Base-by-base conservation (phyloP, 176 grass and related monocot genomes). In the Hordeum vulgare region DNA sequence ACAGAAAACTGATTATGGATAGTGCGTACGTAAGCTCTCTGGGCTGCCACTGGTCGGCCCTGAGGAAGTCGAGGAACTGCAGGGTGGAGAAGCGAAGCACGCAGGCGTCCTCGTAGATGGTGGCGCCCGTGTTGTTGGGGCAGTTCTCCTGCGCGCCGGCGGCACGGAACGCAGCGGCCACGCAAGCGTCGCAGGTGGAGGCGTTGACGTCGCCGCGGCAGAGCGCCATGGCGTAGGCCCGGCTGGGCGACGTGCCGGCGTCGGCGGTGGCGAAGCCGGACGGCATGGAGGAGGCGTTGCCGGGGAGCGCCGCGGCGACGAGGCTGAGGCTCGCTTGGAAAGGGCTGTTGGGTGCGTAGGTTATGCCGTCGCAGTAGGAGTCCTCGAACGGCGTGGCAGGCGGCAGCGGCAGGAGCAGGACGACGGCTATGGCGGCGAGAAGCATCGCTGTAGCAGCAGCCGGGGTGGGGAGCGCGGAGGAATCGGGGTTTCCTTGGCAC, bases 191-290 rank as follows among this genome's bases (percentile, higher is more conserved):
- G 62, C 94, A 96, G 9, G 9, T 3, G 6, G 81, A 36, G 45
- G 64, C 15, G 74, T 93, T 93, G 5, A 27, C 24, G 68, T 96
- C 94, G 1, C 90, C 90, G 3, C 90, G 90, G 64, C 94, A 96
- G 36, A 93, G 84, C 25, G 83, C 88, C 17, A 95, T 20, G 34
- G 29, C 93, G 7, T 49, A 71, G 2, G 53, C 65, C 75, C 42
- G 74, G 74, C 90, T 64, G 2, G 84, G 72, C 5, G 26, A 15
- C 0, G 62, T 27, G 18, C 93, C 93, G 34, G 53, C 23, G 27
- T 62, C 26, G 61, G 45, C 28, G 8, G n/a, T 66, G 29, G 87
- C 77, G 61, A 81, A 92, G 35, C 70, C 58, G 1, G 76, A 5
- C 15, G 60, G 34, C 15, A 68, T 7, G 36, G 58, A 13, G 47